Evolutionary conservation across 768 basidiomycete genomes (phyloP), one percentile per base, ranked within the genome.

Genomic region (Kwoniella pini): DNA sequence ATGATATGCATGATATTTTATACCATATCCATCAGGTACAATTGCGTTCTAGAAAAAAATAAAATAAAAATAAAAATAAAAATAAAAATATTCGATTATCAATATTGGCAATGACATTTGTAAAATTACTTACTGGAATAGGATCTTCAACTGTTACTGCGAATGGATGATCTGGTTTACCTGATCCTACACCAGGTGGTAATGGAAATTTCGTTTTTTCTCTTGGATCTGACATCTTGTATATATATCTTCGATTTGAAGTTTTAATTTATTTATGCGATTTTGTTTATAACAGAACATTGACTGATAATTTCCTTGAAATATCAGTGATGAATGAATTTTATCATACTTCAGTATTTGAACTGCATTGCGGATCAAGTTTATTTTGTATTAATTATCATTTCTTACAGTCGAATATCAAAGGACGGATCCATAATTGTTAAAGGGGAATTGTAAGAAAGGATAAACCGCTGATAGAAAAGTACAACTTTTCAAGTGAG

Each of bases 1-100:
- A 52, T 75, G 74, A 57, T 75, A 75, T 0, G 74, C 74, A 48
- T 75, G 74, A 63, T 75, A 75, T 42, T 75, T 75, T 60, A 75
- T 72, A 15, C 74, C 74, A 48, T 75, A 75, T 3, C 74, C 71
- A 50, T 75, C 74, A 10, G 74, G 74, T 4, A 75, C 67, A 42
- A 75, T 72, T 2, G 74, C 69, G 39, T 75, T 75, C 70, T 75
- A 26, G 28, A 4, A 26, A 40, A 19, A 22, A 19, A 26, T 24
- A 40, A n/a, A 22, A 38, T 52, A 11, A n/a, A 40, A 36, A 15
- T 7, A 36, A 36, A 15, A 36, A 36, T 36, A n/a, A n/a, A n/a
- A n/a, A n/a, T n/a, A n/a, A n/a, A n/a, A n/a, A n/a, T n/a, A n/a
- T n/a, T n/a, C n/a, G n/a, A n/a, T n/a, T n/a, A n/a, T n/a, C n/a